phyloP scores from a whole-genome alignment of 345 rosid species.

The Boechera retrofracta region DNA sequence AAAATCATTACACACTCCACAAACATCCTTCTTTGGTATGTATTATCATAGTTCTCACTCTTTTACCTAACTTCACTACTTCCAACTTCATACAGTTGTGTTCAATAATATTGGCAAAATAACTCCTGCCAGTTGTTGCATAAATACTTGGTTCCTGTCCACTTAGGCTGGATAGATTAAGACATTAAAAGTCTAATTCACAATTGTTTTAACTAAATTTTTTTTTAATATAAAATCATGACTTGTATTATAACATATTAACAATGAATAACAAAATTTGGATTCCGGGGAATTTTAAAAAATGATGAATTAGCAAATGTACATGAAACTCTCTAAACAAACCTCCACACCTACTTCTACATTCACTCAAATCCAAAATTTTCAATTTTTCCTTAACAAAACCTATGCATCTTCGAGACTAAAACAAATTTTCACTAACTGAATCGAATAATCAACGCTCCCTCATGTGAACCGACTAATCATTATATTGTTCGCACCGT shows the following conservation, averaged over 20 bases:
- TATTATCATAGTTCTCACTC: constrained; percentile 8
- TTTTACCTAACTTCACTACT: background rate
- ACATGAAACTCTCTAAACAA: constrained; percentile 23
- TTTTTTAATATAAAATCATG: background rate
- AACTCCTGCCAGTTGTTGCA: background rate
- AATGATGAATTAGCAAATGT: constrained; percentile 33
- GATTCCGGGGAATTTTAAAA: background rate
- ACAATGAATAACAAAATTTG: constrained; percentile 3
- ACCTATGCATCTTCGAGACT: background rate
- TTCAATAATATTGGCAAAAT: background rate
- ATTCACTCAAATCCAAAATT: constrained; percentile 32
- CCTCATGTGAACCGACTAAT: constrained; percentile 37
- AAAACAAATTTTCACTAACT: background rate
- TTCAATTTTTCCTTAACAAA: background rate
- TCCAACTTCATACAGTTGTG: background rate
- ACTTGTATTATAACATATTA: background rate
- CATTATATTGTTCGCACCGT: constrained; percentile 46
- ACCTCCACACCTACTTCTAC: background rate
- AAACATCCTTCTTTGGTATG: background rate
- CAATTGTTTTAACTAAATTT: background rate
- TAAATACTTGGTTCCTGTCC: background rate
- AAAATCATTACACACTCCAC: constrained; percentile 31
- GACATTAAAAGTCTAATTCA: background rate
- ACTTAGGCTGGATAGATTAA: background rate
- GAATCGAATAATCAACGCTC: background rate